Percentiles rank a stretch among this genome's conserved stretches.
Evolutionary conservation across 1,284 basidiomycete species (phyloP).

Genomic region (Meripilus lineatus): DNA sequence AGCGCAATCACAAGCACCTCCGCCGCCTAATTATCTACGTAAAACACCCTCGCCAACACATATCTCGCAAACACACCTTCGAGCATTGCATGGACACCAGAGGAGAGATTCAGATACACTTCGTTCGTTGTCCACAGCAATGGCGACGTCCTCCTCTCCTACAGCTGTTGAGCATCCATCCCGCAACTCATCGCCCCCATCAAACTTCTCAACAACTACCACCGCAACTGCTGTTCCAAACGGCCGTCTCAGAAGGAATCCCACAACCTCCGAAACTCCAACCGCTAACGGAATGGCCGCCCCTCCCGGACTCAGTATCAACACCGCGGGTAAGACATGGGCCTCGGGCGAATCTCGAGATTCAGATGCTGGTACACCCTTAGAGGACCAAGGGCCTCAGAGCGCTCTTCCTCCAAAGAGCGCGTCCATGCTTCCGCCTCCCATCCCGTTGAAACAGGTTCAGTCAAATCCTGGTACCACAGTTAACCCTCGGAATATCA

Average conservation of each 20-base stretch:
- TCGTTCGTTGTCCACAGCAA: conserved; percentile 35
- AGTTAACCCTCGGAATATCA: conserved; percentile 20
- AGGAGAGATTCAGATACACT: conserved; percentile 73
- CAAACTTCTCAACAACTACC: too few species aligned
- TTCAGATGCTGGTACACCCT: conserved; percentile 18
- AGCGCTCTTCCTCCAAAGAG: neutral
- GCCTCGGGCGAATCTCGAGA: conserved; percentile 38
- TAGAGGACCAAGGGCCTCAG: neutral
- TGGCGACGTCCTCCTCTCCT: conserved; percentile 30
- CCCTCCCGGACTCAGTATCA: conserved; percentile 9
- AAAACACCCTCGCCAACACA: conserved; percentile 54
- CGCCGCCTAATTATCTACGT: conserved; percentile 28
- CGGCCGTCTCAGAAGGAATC: conserved; percentile 43
- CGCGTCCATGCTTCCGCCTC: conserved; percentile 12
- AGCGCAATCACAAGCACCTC: conserved; percentile 23
- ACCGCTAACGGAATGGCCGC: conserved; percentile 37
- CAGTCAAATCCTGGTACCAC: conserved; percentile 10
- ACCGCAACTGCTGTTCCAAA: conserved; percentile 13
- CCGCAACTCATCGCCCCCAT: conserved; percentile 21
- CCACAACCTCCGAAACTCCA: conserved; percentile 56
- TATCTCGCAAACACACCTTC: conserved; percentile 23
- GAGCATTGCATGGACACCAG: conserved; percentile 38
- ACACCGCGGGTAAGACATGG: conserved; percentile 40
- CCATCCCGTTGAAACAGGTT: conserved; percentile 7
- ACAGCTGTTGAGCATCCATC: conserved; percentile 33